Evolutionary conservation across 306 rosid species (phyloP).

Genomic region (Arachis stenosperma): DNA sequence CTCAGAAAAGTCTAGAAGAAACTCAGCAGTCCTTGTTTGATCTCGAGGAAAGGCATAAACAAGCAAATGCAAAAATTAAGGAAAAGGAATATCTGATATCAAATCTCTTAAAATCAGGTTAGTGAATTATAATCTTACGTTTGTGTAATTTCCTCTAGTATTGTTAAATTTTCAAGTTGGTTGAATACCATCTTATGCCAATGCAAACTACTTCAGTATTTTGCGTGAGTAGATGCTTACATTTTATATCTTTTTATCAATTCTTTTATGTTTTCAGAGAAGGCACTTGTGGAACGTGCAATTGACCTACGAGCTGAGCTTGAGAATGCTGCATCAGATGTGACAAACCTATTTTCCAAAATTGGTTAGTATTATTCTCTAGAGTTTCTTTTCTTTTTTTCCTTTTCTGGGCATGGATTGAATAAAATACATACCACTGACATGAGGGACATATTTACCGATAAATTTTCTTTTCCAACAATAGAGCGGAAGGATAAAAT

Average conservation of each 20-base stretch:
- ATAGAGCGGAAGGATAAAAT: slow-evolving; percentile 91
- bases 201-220: neutral
- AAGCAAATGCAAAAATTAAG: slow-evolving; percentile 91
- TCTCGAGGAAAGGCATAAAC: slow-evolving; percentile 94
- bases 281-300: slow-evolving; percentile 81
- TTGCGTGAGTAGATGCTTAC: neutral
- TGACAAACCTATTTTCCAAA: slow-evolving; percentile 81
- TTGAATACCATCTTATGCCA: slow-evolving; percentile 11
- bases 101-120: slow-evolving; percentile 93
- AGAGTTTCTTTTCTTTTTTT: slow-evolving; percentile 12
- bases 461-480: slow-evolving; percentile 35
- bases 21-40: slow-evolving; percentile 75
- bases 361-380: slow-evolving; percentile 68
- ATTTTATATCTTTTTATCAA: slow-evolving; percentile 16
- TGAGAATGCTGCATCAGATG: slow-evolving; percentile 97
- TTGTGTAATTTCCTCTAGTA: neutral
- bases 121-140: slow-evolving; percentile 33
- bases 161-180: neutral
- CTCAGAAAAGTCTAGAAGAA: slow-evolving; percentile 85
- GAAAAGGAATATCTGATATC: slow-evolving; percentile 91
- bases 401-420: neutral
- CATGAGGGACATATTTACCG: slow-evolving; percentile 11
- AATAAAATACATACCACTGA: slow-evolving; percentile 28
- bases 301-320: slow-evolving; percentile 91
- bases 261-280: slow-evolving; percentile 60